phyloP scores from a whole-genome alignment of 768 basidiomycete genomes.

The Collybia nuda region DNA sequence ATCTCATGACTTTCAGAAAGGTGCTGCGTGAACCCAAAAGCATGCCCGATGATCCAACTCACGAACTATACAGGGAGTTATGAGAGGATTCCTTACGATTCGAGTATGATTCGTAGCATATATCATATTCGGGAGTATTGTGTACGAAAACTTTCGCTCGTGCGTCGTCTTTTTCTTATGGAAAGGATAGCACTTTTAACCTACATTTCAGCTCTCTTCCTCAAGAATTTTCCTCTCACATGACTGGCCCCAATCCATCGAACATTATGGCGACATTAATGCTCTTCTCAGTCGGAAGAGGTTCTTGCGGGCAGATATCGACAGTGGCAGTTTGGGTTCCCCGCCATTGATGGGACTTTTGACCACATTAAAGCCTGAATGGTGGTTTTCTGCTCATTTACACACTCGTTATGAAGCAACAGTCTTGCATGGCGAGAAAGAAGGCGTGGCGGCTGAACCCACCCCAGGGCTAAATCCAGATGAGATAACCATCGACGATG shows the following conservation, averaged over 20 bases:
- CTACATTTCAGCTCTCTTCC: slow-evolving; percentile 46
- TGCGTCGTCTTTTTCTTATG: slow-evolving; percentile 25
- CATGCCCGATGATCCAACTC: not conserved
- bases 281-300: slow-evolving; percentile 73
- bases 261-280: slow-evolving; percentile 70
- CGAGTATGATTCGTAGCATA: slow-evolving; percentile 70
- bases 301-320: slow-evolving; percentile 73
- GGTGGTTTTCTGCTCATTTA: slow-evolving; percentile 95
- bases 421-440: slow-evolving; percentile 39
- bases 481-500: slow-evolving; percentile 39
- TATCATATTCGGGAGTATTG: slow-evolving; percentile 92
- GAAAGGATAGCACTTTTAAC: slow-evolving; percentile 11
- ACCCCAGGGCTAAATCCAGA: slow-evolving; percentile 24
- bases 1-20: slow-evolving; percentile 66
- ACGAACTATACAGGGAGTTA: slow-evolving; percentile 54
- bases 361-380: slow-evolving; percentile 65
- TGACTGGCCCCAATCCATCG: slow-evolving; percentile 92
- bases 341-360: slow-evolving; percentile 84
- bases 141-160: slow-evolving; percentile 74
- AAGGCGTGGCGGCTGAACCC: not conserved
- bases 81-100: slow-evolving; percentile 82
- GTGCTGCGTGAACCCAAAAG: slow-evolving; percentile 29
- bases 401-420: slow-evolving; percentile 85
- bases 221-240: slow-evolving; percentile 88
- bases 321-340: slow-evolving; percentile 71